Percentiles rank a stretch among this genome's conserved stretches.
Conservation (phyloP, 1,139 yeast genomes). For the Geotrichum phurueaensis region DNA sequence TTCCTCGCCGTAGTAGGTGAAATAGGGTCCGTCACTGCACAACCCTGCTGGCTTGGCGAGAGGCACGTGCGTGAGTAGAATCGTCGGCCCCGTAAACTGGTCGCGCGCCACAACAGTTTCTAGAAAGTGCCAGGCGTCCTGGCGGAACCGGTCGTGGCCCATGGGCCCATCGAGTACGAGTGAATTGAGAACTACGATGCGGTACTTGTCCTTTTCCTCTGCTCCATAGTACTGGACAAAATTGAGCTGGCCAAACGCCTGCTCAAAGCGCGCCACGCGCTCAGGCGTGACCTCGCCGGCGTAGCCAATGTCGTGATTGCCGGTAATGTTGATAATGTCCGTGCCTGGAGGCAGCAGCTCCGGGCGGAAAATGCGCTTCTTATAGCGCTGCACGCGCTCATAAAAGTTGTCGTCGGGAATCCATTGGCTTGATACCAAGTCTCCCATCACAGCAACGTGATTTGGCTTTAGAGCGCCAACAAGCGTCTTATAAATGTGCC, state of each 20-base stretch:
- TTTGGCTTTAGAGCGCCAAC: conserved; percentile 58
- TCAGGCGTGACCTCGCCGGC: conserved; percentile 92
- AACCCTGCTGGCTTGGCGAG: conserved; percentile 73
- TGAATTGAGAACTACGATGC: conserved; percentile 80
- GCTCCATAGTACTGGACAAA: conserved; percentile 52
- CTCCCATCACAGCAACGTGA: conserved; percentile 88
- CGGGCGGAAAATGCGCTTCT: conserved; percentile 35
- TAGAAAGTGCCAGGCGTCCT: conserved; percentile 67
- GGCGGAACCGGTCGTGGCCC: conserved; percentile 60
- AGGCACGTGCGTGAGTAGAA: conserved; percentile 85
- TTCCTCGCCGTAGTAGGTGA: conserved; percentile 54
- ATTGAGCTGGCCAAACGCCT: conserved; percentile 76
- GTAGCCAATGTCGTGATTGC: conserved; percentile 95
- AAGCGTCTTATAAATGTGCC: conserved; percentile 72
- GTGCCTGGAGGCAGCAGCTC: conserved; percentile 31
- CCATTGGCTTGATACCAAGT: conserved; percentile 94
- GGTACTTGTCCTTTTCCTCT: conserved; percentile 57
- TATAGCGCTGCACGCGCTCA: conserved; percentile 67
- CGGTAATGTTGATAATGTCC: conserved; percentile 75
- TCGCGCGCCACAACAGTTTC: conserved; percentile 45
- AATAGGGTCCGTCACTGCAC: conserved; percentile 80
- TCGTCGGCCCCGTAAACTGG: conserved; percentile 68
- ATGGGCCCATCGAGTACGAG: conserved; percentile 89
- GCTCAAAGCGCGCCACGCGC: conserved; percentile 72
- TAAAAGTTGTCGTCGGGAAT: conserved; percentile 79